Conservation (phyloP, 2,329 filamentous ascomycete species). For the Alternaria ventricosa region DNA sequence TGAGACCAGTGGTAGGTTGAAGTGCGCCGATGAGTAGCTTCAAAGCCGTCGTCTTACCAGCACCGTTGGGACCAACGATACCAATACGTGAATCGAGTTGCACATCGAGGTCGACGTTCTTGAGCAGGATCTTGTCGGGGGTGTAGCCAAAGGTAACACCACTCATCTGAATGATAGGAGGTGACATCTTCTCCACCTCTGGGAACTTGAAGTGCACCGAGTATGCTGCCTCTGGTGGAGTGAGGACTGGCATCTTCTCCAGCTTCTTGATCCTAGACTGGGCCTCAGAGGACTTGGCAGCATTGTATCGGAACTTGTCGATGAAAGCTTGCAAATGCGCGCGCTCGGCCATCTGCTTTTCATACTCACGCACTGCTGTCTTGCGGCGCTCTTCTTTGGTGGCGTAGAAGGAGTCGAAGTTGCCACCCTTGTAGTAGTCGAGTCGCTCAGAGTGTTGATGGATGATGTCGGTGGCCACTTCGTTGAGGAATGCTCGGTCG, state of each 20-base stretch:
- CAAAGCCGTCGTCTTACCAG: constrained; percentile 97
- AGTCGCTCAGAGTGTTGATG: constrained; percentile 97
- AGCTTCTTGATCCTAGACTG: constrained; percentile 99
- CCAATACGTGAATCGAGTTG: constrained; percentile 98
- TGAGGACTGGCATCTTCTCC: constrained; percentile 92
- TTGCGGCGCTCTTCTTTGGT: constrained; percentile 97
- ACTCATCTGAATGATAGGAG: constrained; percentile 97
- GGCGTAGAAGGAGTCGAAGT: constrained; percentile 80
- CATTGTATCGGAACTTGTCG: constrained; percentile 99
- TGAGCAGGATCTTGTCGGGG: constrained; percentile 78
- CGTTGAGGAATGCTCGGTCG: constrained; percentile 98
- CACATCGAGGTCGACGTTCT: constrained; percentile 90
- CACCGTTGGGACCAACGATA: constrained; percentile 98
- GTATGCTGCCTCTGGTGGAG: constrained; percentile 91
- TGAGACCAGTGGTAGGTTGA: constrained; percentile 75
- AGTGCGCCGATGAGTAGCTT: constrained; percentile 95
- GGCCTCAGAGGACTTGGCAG: constrained; percentile 96
- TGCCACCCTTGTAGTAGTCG: constrained; percentile 98
- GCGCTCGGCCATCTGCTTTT: constrained; percentile 94
- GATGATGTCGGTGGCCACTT: constrained; percentile 98
- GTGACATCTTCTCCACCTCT: constrained; percentile 95
- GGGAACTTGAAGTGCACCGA: constrained; percentile 97
- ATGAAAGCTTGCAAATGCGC: constrained; percentile 96
- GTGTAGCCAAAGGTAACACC: constrained; percentile 90
- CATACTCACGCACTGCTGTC: constrained; percentile 95